Evolutionary conservation across 2,329 filamentous ascomycete species (phyloP).

Genomic region (Acrocalymma vagum): DNA sequence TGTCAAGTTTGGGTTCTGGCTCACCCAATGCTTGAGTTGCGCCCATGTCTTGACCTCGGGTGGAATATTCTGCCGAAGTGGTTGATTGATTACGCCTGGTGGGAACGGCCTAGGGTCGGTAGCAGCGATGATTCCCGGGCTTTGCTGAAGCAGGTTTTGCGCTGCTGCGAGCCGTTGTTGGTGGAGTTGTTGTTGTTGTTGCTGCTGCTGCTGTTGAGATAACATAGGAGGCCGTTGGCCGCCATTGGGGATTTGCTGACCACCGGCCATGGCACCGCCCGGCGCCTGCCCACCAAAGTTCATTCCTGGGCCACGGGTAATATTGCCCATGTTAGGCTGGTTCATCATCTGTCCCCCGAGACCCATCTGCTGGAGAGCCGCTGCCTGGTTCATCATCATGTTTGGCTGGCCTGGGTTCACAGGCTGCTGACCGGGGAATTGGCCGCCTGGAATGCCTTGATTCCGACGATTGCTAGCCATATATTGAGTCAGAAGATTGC

Average conservation of each 20-base stretch:
- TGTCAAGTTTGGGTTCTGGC: conserved; percentile 50
- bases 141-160: conserved; percentile 36
- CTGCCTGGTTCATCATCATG: conserved; percentile 39
- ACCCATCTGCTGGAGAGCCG: conserved; percentile 16
- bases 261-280: conserved; percentile 29
- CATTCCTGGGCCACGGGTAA: too few relatives aligned
- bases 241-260: conserved; percentile 32
- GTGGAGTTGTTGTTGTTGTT: conserved; percentile 32
- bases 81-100: conserved; percentile 33
- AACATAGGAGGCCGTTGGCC: conserved; percentile 32
- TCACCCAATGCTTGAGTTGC: conserved; percentile 63
- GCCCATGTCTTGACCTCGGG: conserved; percentile 64
- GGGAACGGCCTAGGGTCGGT: conserved; percentile 43
- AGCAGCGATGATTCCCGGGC: conserved; percentile 42
- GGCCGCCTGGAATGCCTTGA: conserved; percentile 30
- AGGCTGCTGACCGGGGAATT: conserved; percentile 29
- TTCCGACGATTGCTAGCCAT: conserved; percentile 29
- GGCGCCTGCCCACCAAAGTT: too few relatives aligned
- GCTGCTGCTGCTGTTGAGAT: conserved; percentile 37
- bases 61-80: conserved; percentile 49
- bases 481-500: conserved; percentile 34
- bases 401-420: conserved; percentile 31
- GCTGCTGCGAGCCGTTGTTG: conserved; percentile 37
- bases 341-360: conserved; percentile 38
- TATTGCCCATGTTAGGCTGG: conserved; percentile 29